Base-by-base conservation (phyloP, 2,329 filamentous ascomycete genomes). In the Paraphaeosphaeria sporulosa region DNA sequence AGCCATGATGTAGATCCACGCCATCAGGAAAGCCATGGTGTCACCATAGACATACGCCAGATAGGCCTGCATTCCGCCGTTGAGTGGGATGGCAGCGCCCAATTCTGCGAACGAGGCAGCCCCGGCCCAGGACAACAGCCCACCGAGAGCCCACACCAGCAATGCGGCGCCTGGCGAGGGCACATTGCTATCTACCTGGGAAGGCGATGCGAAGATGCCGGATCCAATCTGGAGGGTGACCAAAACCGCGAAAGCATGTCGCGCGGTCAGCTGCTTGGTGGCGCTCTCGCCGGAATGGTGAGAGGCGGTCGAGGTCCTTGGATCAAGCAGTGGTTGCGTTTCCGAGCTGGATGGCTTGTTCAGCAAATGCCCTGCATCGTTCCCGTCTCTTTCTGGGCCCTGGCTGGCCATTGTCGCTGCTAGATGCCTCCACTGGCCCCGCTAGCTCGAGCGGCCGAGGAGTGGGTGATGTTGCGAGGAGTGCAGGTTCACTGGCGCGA, bases 1-100 rank as follows among this genome's bases (percentile, higher is more conserved):
- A 21, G 84, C 86, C 6, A 89, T 82, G 56, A 89, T 84, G 85
- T 87, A 89, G 0, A 87, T 86, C 87, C 87, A 90, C 0, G 86
- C 86, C 6, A 86, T 86, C 5, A 89, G 72, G 66, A 89, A 89
- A n/a, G 86, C 87, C 51, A 84, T 83, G 2, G 85, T 76, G 52
- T 89, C 86, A 32, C 87, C 87, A 62, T 83, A 89, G 36, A 89
- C 84, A 70, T 87, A 83, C 64, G 83, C 81, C 7, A 90, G 80
- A 64, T 87, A 89, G 15, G 86, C 86, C 67, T 89, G 87, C 49
- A 89, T 83, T 17, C 87, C 87, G 4, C 87, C 85, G 80, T 89
- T 87, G 19, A 87, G 84, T 0, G 86, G 86, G 38, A 90, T 86
- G 3, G 86, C 85, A 4, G 86, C 87, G 10, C 87, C 87, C 13